A percentile compares a stretch with the other conserved stretches of the same genome.
Evolutionary conservation across 148 eudicot genomes (phyloP).

Genomic region (Tetragonia tetragonoides): DNA sequence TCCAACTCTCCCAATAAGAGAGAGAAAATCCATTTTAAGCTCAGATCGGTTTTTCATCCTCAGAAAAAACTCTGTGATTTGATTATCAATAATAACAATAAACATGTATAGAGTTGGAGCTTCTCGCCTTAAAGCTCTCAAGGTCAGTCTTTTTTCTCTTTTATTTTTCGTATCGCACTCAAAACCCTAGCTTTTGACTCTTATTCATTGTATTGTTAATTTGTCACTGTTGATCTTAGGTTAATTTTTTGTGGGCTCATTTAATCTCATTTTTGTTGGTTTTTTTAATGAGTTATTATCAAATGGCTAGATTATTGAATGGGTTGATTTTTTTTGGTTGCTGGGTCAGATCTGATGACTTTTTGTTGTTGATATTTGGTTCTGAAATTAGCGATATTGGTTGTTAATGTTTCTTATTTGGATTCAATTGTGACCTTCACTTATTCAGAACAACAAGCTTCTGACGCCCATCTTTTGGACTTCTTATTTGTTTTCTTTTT

Average conservation of each 20-base stretch:
- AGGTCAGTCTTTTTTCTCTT: slow-evolving; percentile 24
- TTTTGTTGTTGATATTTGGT: neutral
- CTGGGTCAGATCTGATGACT: neutral
- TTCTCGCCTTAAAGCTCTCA: slow-evolving; percentile 41
- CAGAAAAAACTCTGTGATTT: neutral
- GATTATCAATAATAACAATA: neutral
- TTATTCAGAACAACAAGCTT: neutral
- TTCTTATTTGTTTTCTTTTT: neutral
- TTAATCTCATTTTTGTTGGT: neutral
- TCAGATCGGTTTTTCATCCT: neutral
- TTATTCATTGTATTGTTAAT: neutral
- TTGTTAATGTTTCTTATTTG: no score
- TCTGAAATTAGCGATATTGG: neutral
- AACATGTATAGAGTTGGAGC: slow-evolving; percentile 41
- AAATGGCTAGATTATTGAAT: neutral
- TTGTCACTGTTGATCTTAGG: neutral
- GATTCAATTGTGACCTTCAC: neutral
- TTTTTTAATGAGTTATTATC: neutral
- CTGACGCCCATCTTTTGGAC: no score
- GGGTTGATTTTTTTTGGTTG: neutral
- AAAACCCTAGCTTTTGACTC: slow-evolving; percentile 23
- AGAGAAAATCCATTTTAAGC: slow-evolving; percentile 7
- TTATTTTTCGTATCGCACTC: no score
- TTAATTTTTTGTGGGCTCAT: neutral
- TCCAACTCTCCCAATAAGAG: slow-evolving; percentile 2